Base-by-base conservation (phyloP, 2,329 filamentous ascomycete species). In the Diaporthe sp. region DNA sequence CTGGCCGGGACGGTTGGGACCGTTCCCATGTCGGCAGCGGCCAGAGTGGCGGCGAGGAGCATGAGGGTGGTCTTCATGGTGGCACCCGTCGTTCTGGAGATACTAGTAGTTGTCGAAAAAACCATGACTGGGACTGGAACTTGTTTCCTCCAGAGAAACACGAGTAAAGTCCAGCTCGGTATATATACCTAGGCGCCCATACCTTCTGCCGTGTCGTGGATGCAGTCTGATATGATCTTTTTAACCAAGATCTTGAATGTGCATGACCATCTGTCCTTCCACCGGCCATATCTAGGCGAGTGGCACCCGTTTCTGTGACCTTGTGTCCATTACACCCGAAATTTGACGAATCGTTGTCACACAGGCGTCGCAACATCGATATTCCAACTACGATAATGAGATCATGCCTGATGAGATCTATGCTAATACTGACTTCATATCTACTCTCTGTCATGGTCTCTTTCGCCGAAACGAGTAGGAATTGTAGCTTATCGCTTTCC, bases 61-160 rank as follows among this genome's bases (percentile, higher is more conserved):
- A 19, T 15, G 9, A 71, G 13, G 5, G 12, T n/a, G 3, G 32
- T 8, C 44, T 53, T 53, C 89, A 30, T 71, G 30, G 4, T 27
- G 30, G n/a, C 4, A 7, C 2, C 17, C 10, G 88, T 10, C 1
- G 5, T 19, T 5, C n/a, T n/a, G 19, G 15, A n/a, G n/a, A n/a
- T n/a, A n/a, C n/a, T n/a, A n/a, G n/a, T n/a, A n/a, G n/a, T n/a
- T n/a, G n/a, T n/a, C n/a, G n/a, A n/a, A n/a, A n/a, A n/a, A n/a
- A n/a, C n/a, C n/a, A n/a, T 22, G 37, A 1, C 3, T 30, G n/a
- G 12, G 5, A 32, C 22, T 25, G 1, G 9, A 44, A 1, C 0
- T 32, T 10, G 4, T 1, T 58, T 37, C 25, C 19, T 25, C 0
- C 1, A 5, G 4, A 12, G n/a, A 13, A 8, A 19, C 1, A 12